These are phyloP conservation scores for Trichomonas tenax DNA, from an alignment of 208 protist species.

Conservation along the genomic window DNA sequence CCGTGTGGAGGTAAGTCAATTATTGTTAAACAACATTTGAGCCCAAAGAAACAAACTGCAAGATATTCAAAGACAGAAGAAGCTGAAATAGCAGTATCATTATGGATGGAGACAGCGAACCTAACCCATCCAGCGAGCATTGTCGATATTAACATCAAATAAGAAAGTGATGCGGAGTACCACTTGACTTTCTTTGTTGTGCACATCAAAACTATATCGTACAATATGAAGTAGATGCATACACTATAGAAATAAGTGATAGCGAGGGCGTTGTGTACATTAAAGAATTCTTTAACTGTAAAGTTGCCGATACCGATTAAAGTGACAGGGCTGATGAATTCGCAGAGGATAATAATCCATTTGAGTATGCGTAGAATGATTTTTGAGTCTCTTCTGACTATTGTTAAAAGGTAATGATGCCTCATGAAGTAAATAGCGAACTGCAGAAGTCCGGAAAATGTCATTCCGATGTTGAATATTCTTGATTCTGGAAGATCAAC, in stretches of 20 bases:
- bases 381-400: neutral
- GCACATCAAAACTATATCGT: neutral
- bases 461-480: neutral
- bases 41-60: neutral
- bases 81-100: neutral
- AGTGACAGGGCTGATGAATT: neutral
- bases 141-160: neutral
- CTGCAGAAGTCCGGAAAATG: neutral
- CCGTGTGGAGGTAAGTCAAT: neutral
- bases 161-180: neutral
- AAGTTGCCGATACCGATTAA: neutral
- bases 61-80: neutral
- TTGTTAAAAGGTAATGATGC: neutral
- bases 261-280: neutral
- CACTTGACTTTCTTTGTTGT: neutral
- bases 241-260: neutral
- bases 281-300: neutral
- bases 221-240: neutral
- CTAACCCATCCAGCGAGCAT: neutral
- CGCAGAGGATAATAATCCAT: neutral
- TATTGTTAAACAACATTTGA: neutral
- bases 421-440: neutral
- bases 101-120: neutral
- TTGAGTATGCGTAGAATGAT: neutral
- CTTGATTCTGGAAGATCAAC: neutral